Base-by-base conservation (phyloP, 2,329 filamentous ascomycete species). In the Phialophora chinensis region DNA sequence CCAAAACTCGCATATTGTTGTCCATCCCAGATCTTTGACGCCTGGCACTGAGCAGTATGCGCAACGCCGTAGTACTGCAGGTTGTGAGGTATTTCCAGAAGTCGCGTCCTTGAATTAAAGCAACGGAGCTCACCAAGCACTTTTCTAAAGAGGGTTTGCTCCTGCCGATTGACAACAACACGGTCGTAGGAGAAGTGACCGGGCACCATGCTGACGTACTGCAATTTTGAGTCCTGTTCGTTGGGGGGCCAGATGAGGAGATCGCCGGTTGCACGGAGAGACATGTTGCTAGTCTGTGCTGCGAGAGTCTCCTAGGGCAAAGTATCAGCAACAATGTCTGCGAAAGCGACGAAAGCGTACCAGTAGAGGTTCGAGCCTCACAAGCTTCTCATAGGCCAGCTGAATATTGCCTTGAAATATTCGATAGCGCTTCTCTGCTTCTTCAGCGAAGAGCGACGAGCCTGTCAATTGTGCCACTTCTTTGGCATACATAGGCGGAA, bases 1-100 rank as follows among this genome's bases (percentile, higher is more conserved):
- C 77, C 77, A n/a, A 79, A 67, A 57, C 74, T 73, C 27, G 70
- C 65, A 60, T 76, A 78, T 8, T 69, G 71, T 60, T 73, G 75
- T 59, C 73, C 68, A 27, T 69, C 68, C 77, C 77, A 79, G 17
- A 77, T 65, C 10, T 70, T 73, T 5, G 77, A 76, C 11, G 63
- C 62, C 14, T 71, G 73, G 27, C 72, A 62, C 20, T 72, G 68
- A 14, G 61, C 63, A 12, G 67, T 72, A 8, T 70, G 62, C 4
- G 27, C 42, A 14, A 64, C 33, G 31, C 31, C 62, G 23, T 49
- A 35, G 6, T 29, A 33, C n/a, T 49, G 47, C 33, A 70, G 57
- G 55, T 64, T 66, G 10, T 29, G 20, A 55, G 65, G 69, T 33
- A 62, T 44, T 23, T 62, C 27, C 35, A 64, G 62, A 10, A 62